These are phyloP conservation scores for Heliophila coronopifolia DNA, from an alignment of 441 rosid species.

Conservation along the genomic window DNA sequence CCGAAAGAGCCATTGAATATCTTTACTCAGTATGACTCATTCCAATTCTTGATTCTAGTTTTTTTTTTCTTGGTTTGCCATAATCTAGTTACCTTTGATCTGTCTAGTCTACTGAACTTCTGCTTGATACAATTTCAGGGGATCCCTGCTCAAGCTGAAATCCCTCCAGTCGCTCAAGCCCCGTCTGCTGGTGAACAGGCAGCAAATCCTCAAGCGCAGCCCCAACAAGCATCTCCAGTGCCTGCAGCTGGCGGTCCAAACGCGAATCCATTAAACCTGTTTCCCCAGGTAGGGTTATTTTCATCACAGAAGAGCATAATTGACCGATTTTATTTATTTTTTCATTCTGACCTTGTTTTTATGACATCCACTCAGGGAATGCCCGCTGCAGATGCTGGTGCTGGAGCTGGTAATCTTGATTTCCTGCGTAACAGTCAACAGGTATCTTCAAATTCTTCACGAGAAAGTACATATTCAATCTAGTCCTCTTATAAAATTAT, in stretches of 20 bases:
- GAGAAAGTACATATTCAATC: neutral
- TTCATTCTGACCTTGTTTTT: neutral
- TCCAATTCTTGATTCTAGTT: neutral
- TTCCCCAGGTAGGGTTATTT: slow-evolving; percentile 53
- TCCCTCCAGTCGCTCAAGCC: slow-evolving; percentile 44
- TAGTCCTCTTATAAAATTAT: neutral
- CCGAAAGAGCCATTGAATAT: slow-evolving; percentile 63
- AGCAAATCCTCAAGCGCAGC: slow-evolving; percentile 40
- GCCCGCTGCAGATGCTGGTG: slow-evolving; percentile 50
- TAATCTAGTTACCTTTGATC: neutral
- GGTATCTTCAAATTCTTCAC: slow-evolving; percentile 32
- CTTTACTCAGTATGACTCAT: slow-evolving; percentile 41
- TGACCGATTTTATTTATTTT: neutral
- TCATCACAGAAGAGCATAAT: neutral
- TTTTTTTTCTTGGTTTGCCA: neutral
- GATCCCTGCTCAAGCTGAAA: slow-evolving; percentile 69
- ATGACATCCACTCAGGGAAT: slow-evolving; percentile 44
- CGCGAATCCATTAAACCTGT: slow-evolving; percentile 68
- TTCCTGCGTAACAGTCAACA: slow-evolving; percentile 76
- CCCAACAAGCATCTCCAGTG: slow-evolving; percentile 38
- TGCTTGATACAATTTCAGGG: slow-evolving; percentile 31
- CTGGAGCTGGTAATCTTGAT: slow-evolving; percentile 62
- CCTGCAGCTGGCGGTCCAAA: slow-evolving; percentile 58
- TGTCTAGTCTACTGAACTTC: neutral
- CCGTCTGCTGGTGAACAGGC: slow-evolving; percentile 43